These are phyloP conservation scores for Omphalea diandra DNA, from an alignment of 441 rosid species.

Conservation along the genomic window DNA sequence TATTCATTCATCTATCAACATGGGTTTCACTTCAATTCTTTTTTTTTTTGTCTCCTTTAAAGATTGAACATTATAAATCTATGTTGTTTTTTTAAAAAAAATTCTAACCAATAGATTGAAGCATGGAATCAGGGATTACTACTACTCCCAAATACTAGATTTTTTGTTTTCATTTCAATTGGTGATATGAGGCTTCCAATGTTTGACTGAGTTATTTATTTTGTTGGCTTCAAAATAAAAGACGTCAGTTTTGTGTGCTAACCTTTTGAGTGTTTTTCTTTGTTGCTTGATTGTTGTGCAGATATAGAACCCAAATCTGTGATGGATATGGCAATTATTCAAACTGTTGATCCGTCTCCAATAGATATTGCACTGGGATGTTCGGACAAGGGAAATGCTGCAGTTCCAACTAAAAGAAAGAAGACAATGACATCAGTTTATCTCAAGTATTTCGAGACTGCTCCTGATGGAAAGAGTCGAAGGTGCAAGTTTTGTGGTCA, in stretches of 20 bases:
- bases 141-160: constrained; percentile 1
- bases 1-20: too few species aligned
- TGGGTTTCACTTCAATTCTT: neutral
- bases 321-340: constrained; percentile 66
- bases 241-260: neutral
- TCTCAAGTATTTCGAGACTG: constrained; percentile 85
- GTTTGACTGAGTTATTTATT: too few species aligned
- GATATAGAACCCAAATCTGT: constrained; percentile 80
- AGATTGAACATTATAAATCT: neutral
- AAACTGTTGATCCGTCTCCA: constrained; percentile 57
- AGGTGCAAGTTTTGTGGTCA: constrained; percentile 95
- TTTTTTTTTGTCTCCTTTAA: neutral
- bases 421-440: constrained; percentile 94
- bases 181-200: neutral
- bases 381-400: constrained; percentile 57
- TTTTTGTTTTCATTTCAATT: neutral
- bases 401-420: constrained; percentile 65
- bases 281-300: constrained; percentile 33
- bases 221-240: neutral
- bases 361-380: constrained; percentile 67
- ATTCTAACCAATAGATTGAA: neutral
- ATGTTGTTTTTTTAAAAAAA: neutral
- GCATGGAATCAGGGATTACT: neutral
- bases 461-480: constrained; percentile 78
- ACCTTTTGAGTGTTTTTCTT: constrained; percentile 12